Base-by-base conservation (phyloP, 805 yeast species). In the Yamadazyma kitorensis region DNA sequence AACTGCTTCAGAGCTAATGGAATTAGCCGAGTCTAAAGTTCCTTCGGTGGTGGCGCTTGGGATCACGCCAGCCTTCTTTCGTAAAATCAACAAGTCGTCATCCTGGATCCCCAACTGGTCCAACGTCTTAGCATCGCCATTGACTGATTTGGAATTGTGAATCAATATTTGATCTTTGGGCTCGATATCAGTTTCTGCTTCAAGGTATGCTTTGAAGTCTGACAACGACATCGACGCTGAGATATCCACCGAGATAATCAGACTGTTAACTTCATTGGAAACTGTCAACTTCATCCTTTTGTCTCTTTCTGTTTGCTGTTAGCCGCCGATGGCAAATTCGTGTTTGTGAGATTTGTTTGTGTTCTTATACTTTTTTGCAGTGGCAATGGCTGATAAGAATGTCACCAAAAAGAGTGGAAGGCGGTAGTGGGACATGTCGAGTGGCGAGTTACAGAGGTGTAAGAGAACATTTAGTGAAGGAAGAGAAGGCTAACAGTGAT, bases 141-240 rank as follows among this genome's bases (percentile, higher is more conserved):
- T 36, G 22, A 85, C 45, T 4, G 57, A 48, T 17, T 60, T 59
- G 39, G 73, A 72, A 41, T 80, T 70, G 46, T 64, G 64, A 15
- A 64, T 52, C 29, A 86, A 47, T n/a, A 64, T 55, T 49, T 82
- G 84, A 11, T 59, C 47, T 0, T 52, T 47, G 4, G 71, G 59
- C 8, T 64, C 60, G 32, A 82, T 70, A 10, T 65, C 70, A 6
- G 87, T 72, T 49, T 86, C 95, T 1, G 82, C 77, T 40, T 80
- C 82, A 7, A 88, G 51, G 43, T 82, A 78, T 0, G 91, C 94
- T 39, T 75, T 70, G 44, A 89, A 71, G 53, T 88, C 96, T 10
- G 55, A 65, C 7, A 87, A 53, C 0, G 77, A 54, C 66, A 87
- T 71, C 10, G 80, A 82, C 1, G 63, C 74, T 4, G 86, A 73